phyloP scores from a whole-genome alignment of 2,329 filamentous ascomycete genomes.

The Biscogniauxia sp. region DNA sequence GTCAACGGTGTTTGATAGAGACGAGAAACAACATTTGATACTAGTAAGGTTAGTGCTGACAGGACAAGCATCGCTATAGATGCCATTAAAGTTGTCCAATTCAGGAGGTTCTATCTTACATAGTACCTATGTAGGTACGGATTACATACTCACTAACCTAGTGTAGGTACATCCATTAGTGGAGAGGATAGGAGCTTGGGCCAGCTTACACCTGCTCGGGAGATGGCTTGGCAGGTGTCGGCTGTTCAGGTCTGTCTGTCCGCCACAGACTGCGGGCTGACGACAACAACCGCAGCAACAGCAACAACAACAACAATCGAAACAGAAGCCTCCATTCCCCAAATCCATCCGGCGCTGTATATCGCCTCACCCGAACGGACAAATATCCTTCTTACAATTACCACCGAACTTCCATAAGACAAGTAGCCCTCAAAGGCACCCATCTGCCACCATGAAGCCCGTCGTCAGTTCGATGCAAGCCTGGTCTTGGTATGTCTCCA shows the following conservation, averaged over 20 bases:
- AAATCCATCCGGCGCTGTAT: too few species aligned
- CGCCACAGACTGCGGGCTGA: background rate
- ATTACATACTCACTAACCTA: too few species aligned
- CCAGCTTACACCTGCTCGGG: background rate
- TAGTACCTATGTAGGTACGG: too few species aligned
- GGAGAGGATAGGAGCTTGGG: background rate
- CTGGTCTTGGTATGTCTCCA: constrained; percentile 77
- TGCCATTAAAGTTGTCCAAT: too few species aligned
- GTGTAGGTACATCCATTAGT: too few species aligned
- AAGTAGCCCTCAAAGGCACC: constrained; percentile 3
- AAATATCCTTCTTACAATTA: background rate
- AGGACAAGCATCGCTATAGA: too few species aligned
- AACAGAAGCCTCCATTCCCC: background rate
- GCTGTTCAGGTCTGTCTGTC: background rate
- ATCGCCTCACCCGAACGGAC: background rate
- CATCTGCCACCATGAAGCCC: constrained; percentile 75
- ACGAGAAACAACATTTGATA: too few species aligned
- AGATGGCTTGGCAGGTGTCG: background rate
- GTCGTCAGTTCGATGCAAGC: constrained; percentile 88
- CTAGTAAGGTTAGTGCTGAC: too few species aligned
- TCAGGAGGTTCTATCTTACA: too few species aligned
- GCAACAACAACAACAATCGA: background rate
- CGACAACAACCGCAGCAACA: background rate
- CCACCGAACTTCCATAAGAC: background rate
- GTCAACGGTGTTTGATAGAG: too few species aligned